phyloP scores from a whole-genome alignment of 1,284 basidiomycete species.

The Thecaphora thlaspeos region DNA sequence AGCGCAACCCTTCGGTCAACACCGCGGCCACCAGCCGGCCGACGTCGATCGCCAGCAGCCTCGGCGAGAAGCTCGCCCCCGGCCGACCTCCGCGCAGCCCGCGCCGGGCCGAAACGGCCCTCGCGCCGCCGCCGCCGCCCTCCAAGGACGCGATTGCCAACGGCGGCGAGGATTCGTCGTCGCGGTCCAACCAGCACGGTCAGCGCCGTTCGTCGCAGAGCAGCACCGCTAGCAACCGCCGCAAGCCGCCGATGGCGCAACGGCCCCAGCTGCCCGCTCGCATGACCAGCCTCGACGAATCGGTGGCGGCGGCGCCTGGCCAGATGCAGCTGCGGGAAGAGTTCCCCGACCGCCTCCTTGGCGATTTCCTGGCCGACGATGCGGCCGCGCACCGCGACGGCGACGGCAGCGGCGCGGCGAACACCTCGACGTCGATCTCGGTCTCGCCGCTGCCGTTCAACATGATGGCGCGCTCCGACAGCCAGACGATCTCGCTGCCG shows the following conservation, averaged over 20 bases:
- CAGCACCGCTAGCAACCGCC: too few relatives aligned
- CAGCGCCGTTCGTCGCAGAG: too few relatives aligned
- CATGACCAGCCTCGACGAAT: constrained; percentile 14
- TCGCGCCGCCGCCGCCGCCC: constrained; percentile 8
- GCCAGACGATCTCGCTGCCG: constrained; percentile 13
- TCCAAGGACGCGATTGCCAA: neutral
- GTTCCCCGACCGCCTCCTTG: constrained; percentile 9
- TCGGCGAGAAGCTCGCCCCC: constrained; percentile 5
- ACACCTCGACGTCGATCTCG: too few relatives aligned
- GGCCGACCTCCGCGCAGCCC: constrained; percentile 19
- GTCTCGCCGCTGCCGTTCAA: neutral
- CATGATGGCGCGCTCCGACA: neutral
- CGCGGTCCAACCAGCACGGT: too few relatives aligned
- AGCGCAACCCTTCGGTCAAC: constrained; percentile 9
- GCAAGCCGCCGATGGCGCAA: too few relatives aligned
- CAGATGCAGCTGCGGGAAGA: too few relatives aligned
- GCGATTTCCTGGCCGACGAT: constrained; percentile 17
- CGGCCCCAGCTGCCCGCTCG: constrained; percentile 13
- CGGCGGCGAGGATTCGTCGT: neutral
- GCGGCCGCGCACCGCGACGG: neutral
- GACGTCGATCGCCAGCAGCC: constrained; percentile 29
- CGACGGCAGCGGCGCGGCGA: too few relatives aligned
- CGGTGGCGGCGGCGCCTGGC: constrained; percentile 22
- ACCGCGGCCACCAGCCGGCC: constrained; percentile 15
- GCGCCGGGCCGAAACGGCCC: constrained; percentile 3